Conservation (phyloP, 2,329 filamentous ascomycete species). For the Hypoxylon sp. region DNA sequence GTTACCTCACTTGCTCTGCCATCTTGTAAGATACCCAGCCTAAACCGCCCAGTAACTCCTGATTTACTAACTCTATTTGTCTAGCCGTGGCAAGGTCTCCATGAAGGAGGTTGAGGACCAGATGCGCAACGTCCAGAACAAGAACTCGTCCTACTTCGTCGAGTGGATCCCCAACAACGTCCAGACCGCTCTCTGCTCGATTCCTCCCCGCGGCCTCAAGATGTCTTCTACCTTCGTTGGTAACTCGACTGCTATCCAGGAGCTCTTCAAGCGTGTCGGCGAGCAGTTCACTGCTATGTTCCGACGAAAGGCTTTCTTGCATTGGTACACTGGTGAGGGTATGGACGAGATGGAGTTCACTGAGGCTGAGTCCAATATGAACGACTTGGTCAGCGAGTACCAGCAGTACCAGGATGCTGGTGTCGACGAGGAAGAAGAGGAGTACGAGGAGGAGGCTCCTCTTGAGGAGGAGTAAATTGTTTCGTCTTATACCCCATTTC, state of each 20-base stretch:
- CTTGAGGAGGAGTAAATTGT: conserved; percentile 73
- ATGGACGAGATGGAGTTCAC: conserved; percentile 99
- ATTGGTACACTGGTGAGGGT: conserved; percentile 99
- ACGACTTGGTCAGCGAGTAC: conserved; percentile 99
- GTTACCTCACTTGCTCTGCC: conserved; percentile 99
- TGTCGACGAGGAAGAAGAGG: conserved; percentile 96
- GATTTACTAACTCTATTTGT: conserved; percentile 49
- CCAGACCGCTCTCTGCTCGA: conserved; percentile 98
- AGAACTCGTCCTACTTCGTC: conserved; percentile 99
- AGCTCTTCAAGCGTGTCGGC: conserved; percentile 99
- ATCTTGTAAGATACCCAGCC: conserved; percentile 79
- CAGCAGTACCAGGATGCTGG: conserved; percentile 99
- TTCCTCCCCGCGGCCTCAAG: conserved; percentile 96
- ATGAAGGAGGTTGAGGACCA: conserved; percentile 99
- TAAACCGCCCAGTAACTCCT: not conserved
- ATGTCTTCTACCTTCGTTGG: conserved; percentile 99
- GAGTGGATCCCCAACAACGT: conserved; percentile 99
- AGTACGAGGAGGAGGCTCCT: conserved; percentile 89
- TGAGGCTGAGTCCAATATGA: conserved; percentile 99
- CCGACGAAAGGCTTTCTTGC: conserved; percentile 99
- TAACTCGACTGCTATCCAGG: conserved; percentile 99
- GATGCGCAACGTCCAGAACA: conserved; percentile 99
- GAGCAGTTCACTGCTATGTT: conserved; percentile 99
- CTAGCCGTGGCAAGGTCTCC: conserved; percentile 95
- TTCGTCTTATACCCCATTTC: conserved; percentile 44